Conservation (phyloP, 1,139 yeast genomes). For the Zygotorulaspora mrakii region DNA sequence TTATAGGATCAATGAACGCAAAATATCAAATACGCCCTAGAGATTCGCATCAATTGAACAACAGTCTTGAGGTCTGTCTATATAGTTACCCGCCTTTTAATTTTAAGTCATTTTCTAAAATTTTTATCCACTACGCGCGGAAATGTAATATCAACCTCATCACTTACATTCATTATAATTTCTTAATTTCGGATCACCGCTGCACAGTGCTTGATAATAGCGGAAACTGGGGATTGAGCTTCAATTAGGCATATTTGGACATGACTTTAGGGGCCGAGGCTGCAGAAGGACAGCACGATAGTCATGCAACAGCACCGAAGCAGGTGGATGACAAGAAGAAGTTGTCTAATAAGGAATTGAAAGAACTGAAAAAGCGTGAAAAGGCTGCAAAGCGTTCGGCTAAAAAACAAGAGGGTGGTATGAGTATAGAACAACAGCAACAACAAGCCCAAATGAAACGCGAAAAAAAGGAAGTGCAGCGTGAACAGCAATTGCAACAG, state of each 20-base stretch:
- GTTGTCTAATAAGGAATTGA: conserved; percentile 75
- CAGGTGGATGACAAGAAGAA: conserved; percentile 27
- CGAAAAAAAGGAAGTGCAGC: conserved; percentile 37
- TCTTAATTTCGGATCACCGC: too few relatives aligned
- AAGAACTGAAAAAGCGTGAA: conserved; percentile 81
- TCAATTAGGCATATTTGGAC: too few relatives aligned
- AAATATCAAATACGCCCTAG: too few relatives aligned
- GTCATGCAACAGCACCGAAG: background rate
- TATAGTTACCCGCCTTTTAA: background rate
- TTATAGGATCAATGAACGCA: too few relatives aligned
- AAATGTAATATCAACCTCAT: background rate
- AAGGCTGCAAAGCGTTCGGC: conserved; percentile 76
- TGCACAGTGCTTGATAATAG: too few relatives aligned
- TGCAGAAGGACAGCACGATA: background rate
- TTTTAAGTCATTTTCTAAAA: background rate
- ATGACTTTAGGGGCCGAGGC: too few relatives aligned
- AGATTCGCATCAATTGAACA: too few relatives aligned
- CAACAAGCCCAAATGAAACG: conserved; percentile 34
- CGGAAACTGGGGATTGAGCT: too few relatives aligned
- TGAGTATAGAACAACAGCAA: conserved; percentile 36
- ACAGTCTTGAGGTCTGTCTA: too few relatives aligned
- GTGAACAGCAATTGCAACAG: conserved; percentile 26
- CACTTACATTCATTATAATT: background rate
- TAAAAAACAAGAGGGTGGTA: conserved; percentile 37
- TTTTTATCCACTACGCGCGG: background rate